These are phyloP conservation scores for Berberis thunbergii DNA, from an alignment of 164 flowering plant genomes.

Conservation along the genomic window DNA sequence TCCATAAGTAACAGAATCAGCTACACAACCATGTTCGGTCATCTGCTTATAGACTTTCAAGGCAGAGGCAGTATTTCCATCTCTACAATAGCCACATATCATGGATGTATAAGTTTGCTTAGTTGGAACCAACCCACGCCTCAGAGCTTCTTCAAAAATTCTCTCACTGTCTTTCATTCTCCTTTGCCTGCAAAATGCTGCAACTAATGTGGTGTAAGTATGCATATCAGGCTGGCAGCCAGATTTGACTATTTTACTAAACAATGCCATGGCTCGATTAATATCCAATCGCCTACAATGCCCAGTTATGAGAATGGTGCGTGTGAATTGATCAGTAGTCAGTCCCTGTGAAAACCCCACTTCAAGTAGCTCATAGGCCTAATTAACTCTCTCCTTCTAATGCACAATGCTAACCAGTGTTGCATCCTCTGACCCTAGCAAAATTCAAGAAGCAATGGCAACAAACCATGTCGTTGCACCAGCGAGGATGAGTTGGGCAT, in stretches of 20 bases:
- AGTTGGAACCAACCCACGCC: conserved; percentile 54
- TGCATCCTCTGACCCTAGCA: no score
- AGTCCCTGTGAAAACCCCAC: conserved; percentile 29
- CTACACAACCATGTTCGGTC: conserved; percentile 45
- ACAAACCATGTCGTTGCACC: no score
- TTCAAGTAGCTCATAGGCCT: conserved; percentile 50
- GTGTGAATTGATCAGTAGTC: conserved; percentile 57
- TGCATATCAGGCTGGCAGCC: conserved; percentile 72
- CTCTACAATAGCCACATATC: conserved; percentile 70
- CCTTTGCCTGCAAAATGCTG: conserved; percentile 56
- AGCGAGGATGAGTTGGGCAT: no score
- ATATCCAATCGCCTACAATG: conserved; percentile 39
- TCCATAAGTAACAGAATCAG: conserved; percentile 76
- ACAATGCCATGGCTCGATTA: conserved; percentile 38
- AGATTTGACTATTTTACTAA: conserved; percentile 45
- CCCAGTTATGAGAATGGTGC: conserved; percentile 64
- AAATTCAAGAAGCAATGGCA: no score
- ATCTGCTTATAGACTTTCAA: conserved; percentile 44
- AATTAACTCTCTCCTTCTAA: conserved; percentile 10
- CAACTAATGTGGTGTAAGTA: conserved; percentile 52
- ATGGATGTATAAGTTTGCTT: conserved; percentile 81
- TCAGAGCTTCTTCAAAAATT: conserved; percentile 48
- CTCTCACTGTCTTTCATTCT: conserved; percentile 53
- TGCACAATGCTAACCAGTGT: no score
- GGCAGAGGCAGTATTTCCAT: conserved; percentile 37